phyloP scores from a whole-genome alignment of 2,329 filamentous ascomycete species.

The Neurospora crassa region DNA sequence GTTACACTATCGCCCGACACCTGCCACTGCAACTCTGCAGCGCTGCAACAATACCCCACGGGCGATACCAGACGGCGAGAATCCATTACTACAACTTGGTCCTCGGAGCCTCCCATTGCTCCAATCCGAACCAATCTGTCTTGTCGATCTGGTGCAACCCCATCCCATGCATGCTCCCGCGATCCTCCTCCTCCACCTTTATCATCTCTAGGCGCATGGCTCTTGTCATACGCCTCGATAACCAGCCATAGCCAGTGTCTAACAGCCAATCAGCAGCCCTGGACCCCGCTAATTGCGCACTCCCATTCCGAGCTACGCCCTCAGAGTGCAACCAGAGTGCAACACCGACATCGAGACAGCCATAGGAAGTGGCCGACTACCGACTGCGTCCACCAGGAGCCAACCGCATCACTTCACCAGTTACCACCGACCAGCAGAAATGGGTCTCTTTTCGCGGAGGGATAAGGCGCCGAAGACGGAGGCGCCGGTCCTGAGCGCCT shows the following conservation, averaged over 20 bases:
- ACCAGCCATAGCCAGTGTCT: neutral
- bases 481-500: slow-evolving; percentile 23
- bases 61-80: neutral
- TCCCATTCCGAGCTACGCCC: neutral
- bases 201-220: neutral
- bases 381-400: slow-evolving; percentile 7
- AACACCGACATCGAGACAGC: neutral
- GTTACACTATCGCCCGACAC: neutral
- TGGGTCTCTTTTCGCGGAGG: slow-evolving; percentile 49
- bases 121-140: neutral
- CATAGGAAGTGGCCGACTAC: neutral
- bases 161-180: neutral
- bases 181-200: neutral
- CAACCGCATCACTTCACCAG: slow-evolving; percentile 1
- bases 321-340: neutral
- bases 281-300: neutral
- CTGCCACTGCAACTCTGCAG: neutral
- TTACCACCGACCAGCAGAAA: slow-evolving; percentile 22
- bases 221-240: neutral
- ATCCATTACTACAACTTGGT: neutral
- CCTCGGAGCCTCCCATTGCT: neutral
- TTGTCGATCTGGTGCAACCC: neutral
- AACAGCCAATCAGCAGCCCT: neutral
- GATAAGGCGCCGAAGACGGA: slow-evolving; percentile 36
- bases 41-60: neutral